phyloP scores from a whole-genome alignment of 805 yeast genomes.

The Torulaspora maleeae region DNA sequence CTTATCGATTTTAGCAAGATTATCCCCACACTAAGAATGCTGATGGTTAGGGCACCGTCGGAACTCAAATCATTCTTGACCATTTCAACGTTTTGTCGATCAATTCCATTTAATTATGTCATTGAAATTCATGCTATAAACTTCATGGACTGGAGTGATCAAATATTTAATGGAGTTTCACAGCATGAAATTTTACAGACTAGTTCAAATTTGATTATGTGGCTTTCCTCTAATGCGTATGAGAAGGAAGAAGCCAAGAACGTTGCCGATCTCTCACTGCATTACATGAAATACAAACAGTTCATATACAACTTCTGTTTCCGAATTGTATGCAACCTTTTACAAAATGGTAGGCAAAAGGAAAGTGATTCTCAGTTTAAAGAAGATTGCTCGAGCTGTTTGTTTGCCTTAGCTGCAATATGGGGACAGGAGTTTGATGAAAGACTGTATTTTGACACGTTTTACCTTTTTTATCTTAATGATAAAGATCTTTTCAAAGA shows the following conservation, averaged over 20 bases:
- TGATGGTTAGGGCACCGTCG: constrained; percentile 28
- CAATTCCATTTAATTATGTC: constrained; percentile 26
- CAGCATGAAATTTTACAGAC: constrained; percentile 13
- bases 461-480: constrained; percentile 16
- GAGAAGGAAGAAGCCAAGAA: constrained; percentile 15
- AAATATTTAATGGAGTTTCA: constrained; percentile 1
- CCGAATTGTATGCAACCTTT: constrained; percentile 8
- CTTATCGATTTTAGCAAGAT: constrained; percentile 16
- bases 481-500: constrained; percentile 14
- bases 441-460: constrained; percentile 20
- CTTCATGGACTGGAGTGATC: constrained; percentile 17
- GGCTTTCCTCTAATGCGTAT: constrained; percentile 26
- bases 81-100: constrained; percentile 25
- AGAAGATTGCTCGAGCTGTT: constrained; percentile 1
- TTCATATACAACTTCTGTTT: constrained; percentile 28
- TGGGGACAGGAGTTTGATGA: constrained; percentile 32
- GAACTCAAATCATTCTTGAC: constrained; percentile 32
- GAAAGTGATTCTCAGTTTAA: not conserved
- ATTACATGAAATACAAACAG: constrained; percentile 31
- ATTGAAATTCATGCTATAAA: constrained; percentile 36
- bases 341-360: not conserved
- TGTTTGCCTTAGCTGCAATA: constrained; percentile 19
- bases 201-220: constrained; percentile 16
- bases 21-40: constrained; percentile 15
- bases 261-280: constrained; percentile 17